Base-by-base conservation (phyloP, 192 early-diverging fungal species). In the Chytriomyces sp. region DNA sequence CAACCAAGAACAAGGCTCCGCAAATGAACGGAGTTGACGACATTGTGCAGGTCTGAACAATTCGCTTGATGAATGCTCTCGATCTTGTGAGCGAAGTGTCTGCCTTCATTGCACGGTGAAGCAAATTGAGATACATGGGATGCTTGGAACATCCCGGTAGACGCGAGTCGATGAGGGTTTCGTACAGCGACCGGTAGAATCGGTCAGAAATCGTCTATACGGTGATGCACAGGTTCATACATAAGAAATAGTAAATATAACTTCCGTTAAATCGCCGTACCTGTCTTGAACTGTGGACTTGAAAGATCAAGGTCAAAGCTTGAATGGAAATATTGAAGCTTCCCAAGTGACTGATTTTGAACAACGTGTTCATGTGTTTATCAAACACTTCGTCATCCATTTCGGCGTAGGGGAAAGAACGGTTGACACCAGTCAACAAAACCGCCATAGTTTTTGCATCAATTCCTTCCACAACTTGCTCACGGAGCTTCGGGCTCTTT, bases 301-400 rank as follows among this genome's bases (percentile, higher is more conserved):
- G 93, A 82, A 92, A 93, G 66, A 99, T 89, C 23, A 99, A 87
- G 9, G 92, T 88, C 45, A 99, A 89, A 16, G 97, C 93, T 83
- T 98, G 97, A 68, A 99, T 92, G 18, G 93, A 91, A 5, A 93
- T 95, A 82, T 94, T 95, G 81, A 99, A 99, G 45, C 91, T 94
- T 57, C 91, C 91, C 9, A 91, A 87, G 77, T 97, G 95, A 20
- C 92, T 91, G 53, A 99, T 91, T 35, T 89, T 91, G 91, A 97
- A 98, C 43, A 99, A 84, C n/a, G 92, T 91, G 67, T 94, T 88
- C 79, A 97, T 88, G 78, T 97, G 92, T 59, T 88, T 84, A 57
- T 95, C 88, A 78, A 94, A 93, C 83, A 89, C 84, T 20, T 84
- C 80, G 79, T 95, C 92, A 6, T 93, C 91, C 28, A 97, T 84